phyloP scores from a whole-genome alignment of 306 rosid species.

The Vigna trinervia region DNA sequence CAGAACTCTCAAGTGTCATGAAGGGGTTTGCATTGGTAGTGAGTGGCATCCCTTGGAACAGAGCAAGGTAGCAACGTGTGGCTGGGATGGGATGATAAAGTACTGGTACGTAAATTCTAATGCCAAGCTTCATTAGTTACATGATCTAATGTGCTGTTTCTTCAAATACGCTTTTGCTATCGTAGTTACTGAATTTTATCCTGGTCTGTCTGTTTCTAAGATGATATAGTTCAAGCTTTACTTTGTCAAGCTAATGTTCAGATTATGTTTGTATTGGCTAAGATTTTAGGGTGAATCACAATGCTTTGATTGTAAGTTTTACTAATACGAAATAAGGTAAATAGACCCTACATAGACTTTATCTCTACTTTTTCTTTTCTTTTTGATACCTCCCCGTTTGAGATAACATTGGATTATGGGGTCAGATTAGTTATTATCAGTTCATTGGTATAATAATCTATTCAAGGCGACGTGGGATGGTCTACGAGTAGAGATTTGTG shows the following conservation, averaged over 20 bases:
- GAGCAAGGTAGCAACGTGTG: constrained; percentile 97
- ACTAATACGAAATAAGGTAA: background rate
- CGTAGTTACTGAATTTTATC: constrained; percentile 10
- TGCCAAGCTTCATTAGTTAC: constrained; percentile 15
- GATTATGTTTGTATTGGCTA: background rate
- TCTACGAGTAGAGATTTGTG: background rate
- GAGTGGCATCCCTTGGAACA: constrained; percentile 97
- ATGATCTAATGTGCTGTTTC: constrained; percentile 7
- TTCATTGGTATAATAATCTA: background rate
- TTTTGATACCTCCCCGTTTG: background rate
- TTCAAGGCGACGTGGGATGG: background rate
- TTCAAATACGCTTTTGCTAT: constrained; percentile 29
- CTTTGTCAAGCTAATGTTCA: background rate
- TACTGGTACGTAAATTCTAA: constrained; percentile 75
- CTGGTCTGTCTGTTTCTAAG: constrained; percentile 12
- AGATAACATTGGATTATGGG: background rate
- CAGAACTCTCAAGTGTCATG: constrained; percentile 93
- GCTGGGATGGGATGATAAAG: constrained; percentile 98
- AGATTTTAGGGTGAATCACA: background rate
- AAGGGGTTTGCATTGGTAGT: constrained; percentile 90
- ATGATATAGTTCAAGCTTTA: constrained; percentile 1
- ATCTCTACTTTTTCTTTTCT: background rate
- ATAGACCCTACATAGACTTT: background rate
- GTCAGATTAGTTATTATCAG: background rate
- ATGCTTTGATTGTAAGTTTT: background rate